Evolutionary conservation across 805 yeast species (phyloP).

Genomic region (Debaryomyces prosopidis): DNA sequence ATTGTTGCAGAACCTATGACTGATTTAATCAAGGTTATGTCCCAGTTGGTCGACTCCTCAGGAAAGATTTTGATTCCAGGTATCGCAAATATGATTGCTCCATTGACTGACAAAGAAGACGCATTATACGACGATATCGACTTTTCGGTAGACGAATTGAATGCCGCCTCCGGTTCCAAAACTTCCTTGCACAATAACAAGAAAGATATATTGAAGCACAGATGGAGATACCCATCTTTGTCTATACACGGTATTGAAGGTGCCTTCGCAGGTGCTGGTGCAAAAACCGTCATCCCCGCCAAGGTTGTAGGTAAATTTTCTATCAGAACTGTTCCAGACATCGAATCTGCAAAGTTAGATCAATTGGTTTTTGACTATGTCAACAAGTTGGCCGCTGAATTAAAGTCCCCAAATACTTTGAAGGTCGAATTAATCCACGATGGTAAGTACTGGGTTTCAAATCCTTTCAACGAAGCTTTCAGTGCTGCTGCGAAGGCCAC

Average conservation of each 20-base stretch:
- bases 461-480: slow-evolving; percentile 90
- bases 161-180: slow-evolving; percentile 84
- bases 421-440: slow-evolving; percentile 82
- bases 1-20: slow-evolving; percentile 96
- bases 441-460: slow-evolving; percentile 95
- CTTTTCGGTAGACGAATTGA: slow-evolving; percentile 79
- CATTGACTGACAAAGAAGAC: slow-evolving; percentile 79
- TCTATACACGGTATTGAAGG: slow-evolving; percentile 98
- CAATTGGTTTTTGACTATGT: slow-evolving; percentile 73
- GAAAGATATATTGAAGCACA: slow-evolving; percentile 88
- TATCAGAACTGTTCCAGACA: slow-evolving; percentile 95
- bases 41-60: slow-evolving; percentile 71
- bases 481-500: slow-evolving; percentile 95
- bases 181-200: slow-evolving; percentile 77
- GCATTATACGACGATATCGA: slow-evolving; percentile 82
- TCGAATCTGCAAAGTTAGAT: slow-evolving; percentile 77
- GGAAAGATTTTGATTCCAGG: slow-evolving; percentile 91
- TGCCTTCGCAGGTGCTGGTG: slow-evolving; percentile 92
- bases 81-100: slow-evolving; percentile 91
- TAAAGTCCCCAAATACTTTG: slow-evolving; percentile 76
- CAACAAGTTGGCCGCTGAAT: slow-evolving; percentile 59
- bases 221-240: slow-evolving; percentile 98
- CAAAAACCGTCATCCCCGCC: slow-evolving; percentile 97
- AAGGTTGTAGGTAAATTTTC: slow-evolving; percentile 93
- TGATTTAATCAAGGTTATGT: slow-evolving; percentile 78